phyloP scores from a whole-genome alignment of 78 protist species.

The slime mould (Dictyostelium discoideum) region DNA sequence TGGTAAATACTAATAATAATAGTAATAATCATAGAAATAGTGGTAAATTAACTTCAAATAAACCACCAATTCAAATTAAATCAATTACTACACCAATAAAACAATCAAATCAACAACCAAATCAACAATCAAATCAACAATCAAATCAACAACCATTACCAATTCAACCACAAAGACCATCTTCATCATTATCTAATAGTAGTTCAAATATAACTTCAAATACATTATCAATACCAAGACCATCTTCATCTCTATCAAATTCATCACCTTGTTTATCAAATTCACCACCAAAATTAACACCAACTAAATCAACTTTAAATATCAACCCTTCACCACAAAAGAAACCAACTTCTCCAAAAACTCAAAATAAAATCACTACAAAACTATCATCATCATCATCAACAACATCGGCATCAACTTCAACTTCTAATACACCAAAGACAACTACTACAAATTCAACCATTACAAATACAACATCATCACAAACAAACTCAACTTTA shows the following conservation, averaged over 20 bases:
- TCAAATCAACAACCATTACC: background rate
- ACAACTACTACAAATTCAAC: background rate
- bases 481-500: background rate
- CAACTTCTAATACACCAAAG: background rate
- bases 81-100: constrained; percentile 7
- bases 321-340: background rate
- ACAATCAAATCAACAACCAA: background rate
- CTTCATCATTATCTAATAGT: background rate
- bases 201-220: background rate
- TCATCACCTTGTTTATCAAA: background rate
- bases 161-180: background rate
- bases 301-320: background rate
- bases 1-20: background rate
- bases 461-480: background rate
- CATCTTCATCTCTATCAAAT: background rate
- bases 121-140: background rate
- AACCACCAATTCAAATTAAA: background rate
- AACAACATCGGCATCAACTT: background rate
- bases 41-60: background rate
- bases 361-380: background rate
- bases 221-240: constrained; percentile 6
- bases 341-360: background rate
- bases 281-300: background rate
- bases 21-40: background rate
- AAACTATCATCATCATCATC: background rate